A percentile compares a stretch with the other conserved stretches of the same genome.
These are phyloP conservation scores for Russula sp. DNA, from an alignment of 768 basidiomycete genomes.

Conservation along the genomic window DNA sequence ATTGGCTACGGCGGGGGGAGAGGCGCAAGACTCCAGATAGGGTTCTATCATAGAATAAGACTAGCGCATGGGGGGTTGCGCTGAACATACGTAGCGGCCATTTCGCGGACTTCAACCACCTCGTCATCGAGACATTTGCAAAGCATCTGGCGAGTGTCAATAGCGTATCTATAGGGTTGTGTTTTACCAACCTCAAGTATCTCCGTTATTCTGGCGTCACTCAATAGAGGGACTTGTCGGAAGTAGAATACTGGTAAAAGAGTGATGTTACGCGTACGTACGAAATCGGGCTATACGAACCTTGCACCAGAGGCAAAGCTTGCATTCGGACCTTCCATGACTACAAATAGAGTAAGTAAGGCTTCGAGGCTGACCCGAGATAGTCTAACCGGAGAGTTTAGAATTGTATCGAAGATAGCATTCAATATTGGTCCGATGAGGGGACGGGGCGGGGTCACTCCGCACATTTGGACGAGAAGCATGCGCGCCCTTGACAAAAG, in stretches of 20 bases:
- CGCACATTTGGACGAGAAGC: conserved; percentile 79
- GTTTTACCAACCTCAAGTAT: conserved; percentile 61
- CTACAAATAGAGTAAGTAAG: conserved; percentile 33
- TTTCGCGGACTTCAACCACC: conserved; percentile 84
- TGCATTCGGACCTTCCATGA: conserved; percentile 88
- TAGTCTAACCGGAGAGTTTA: conserved; percentile 58
- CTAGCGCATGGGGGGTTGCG: neutral
- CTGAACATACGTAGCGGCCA: conserved; percentile 70
- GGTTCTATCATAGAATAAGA: conserved; percentile 39
- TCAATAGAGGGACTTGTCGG: conserved; percentile 78
- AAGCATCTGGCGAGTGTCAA: conserved; percentile 45
- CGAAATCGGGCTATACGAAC: conserved; percentile 31
- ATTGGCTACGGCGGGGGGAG: conserved; percentile 70
- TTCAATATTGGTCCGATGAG: conserved; percentile 65
- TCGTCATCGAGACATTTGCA: conserved; percentile 81
- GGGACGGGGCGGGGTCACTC: conserved; percentile 67
- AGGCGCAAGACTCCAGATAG: conserved; percentile 78
- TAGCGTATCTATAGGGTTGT: neutral
- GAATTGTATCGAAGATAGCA: conserved; percentile 70
- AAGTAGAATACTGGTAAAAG: conserved; percentile 69
- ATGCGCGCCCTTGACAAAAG: conserved; percentile 57
- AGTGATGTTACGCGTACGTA: neutral
- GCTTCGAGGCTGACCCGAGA: neutral
- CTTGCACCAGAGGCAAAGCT: conserved; percentile 79
- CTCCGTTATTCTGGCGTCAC: conserved; percentile 65